These are phyloP conservation scores for Boletus rufocinnamomeus DNA, from an alignment of 768 basidiomycete species.

Conservation along the genomic window DNA sequence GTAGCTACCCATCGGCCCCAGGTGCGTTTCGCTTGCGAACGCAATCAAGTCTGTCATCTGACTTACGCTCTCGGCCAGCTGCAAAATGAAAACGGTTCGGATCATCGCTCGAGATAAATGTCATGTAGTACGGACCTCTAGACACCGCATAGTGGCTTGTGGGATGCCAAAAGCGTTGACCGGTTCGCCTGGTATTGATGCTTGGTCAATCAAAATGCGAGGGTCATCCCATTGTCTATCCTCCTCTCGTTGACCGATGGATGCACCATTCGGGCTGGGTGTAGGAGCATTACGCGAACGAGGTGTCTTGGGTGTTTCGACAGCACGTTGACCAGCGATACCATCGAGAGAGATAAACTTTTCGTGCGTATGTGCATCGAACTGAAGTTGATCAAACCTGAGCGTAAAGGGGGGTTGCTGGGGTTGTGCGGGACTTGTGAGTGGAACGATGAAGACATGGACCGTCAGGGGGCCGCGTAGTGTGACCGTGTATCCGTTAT, in stretches of 20 bases:
- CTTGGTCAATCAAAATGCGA: constrained; percentile 56
- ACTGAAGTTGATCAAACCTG: constrained; percentile 73
- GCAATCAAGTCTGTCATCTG: constrained; percentile 78
- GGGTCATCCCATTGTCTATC: constrained; percentile 71
- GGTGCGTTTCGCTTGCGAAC: constrained; percentile 52
- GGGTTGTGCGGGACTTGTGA: constrained; percentile 16
- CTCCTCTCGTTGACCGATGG: constrained; percentile 42
- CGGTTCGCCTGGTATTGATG: constrained; percentile 76
- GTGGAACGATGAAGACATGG: constrained; percentile 48
- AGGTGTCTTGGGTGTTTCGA: constrained; percentile 45
- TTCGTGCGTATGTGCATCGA: constrained; percentile 72
- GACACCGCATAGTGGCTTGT: constrained; percentile 85
- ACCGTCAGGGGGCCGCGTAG: constrained; percentile 74
- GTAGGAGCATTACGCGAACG: constrained; percentile 36
- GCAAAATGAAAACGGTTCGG: constrained; percentile 12
- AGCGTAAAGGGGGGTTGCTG: constrained; percentile 38
- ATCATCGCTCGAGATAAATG: constrained; percentile 1
- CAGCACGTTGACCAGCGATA: constrained; percentile 51
- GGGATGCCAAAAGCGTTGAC: constrained; percentile 89
- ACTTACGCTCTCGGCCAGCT: constrained; percentile 81
- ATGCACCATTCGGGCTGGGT: constrained; percentile 35
- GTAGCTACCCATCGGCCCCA: constrained; percentile 69
- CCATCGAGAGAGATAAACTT: constrained; percentile 71
- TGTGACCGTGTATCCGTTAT: constrained; percentile 76
- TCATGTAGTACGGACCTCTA: constrained; percentile 55